A percentile compares a stretch with the other conserved stretches of the same genome.
Evolutionary conservation across 2,329 filamentous ascomycete species (phyloP).

Genomic region (Alternaria sp.): DNA sequence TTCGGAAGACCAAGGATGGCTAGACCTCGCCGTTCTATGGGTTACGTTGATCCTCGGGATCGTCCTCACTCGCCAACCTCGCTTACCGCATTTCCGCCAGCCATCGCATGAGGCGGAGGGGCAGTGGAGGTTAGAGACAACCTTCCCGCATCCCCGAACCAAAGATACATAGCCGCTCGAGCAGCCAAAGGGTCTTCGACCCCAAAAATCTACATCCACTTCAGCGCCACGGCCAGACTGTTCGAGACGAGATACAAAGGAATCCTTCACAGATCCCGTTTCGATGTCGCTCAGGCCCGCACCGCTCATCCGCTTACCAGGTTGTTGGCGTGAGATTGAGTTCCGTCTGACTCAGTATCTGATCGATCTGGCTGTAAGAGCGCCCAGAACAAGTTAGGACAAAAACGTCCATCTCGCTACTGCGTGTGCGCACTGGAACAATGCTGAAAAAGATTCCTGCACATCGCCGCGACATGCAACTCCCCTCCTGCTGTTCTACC

Average conservation of each 20-base stretch:
- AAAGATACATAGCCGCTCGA: background rate
- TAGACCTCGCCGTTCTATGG: background rate
- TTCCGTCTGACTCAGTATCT: background rate
- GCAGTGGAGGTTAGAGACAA: background rate
- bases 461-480: background rate
- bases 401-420: background rate
- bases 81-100: background rate
- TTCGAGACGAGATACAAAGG: background rate
- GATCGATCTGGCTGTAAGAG: background rate
- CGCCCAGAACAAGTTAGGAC: background rate
- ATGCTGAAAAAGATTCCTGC: background rate
- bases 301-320: conserved; percentile 3
- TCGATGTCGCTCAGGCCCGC: background rate
- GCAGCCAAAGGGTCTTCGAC: background rate
- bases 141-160: background rate
- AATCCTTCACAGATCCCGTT: background rate
- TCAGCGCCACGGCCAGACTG: background rate
- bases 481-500: background rate
- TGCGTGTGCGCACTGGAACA: background rate
- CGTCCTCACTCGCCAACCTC: background rate
- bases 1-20: background rate
- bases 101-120: background rate
- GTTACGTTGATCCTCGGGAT: background rate
- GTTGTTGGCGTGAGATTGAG: background rate
- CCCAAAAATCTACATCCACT: background rate